Evolutionary conservation across 805 yeast genomes (phyloP), one percentile per base, ranked within the genome.

Genomic region (Zygotorulaspora florentina): DNA sequence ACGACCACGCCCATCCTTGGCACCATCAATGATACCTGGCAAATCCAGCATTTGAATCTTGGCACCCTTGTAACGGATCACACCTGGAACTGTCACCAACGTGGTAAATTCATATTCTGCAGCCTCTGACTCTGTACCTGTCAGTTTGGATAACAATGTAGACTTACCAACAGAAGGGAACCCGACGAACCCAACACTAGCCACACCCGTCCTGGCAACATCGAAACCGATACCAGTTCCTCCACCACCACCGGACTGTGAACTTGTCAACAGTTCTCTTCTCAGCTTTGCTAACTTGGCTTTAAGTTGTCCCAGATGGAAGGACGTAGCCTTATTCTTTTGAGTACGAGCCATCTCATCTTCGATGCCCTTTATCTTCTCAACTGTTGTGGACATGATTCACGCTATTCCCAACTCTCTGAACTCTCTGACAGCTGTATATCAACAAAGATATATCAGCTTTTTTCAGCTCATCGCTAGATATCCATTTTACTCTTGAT

Each of bases 81-180:
- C 87, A 68, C 99, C 98, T 0, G 98, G 98, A 46, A 93, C 98
- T 0, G 99, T 91, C 23, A 97, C 93, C 63, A 93, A 77, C 0
- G 99, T 93, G 23, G 99, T 93, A 73, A 93, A 93, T 69, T 93
- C 99, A 64, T 91, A 91, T 5, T 88, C 98, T 9, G 98, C 97
- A n/a, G 85, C 96, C 68, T 91, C 99, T 1, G 96, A 85, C 63
- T 88, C 95, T 2, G 96, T 90, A 52, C 99, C 98, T 0, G 99
- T 93, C 40, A 93, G 71, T 66, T 87, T 85, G 25, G 87, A 81
- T 55, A 93, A 76, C 48, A 93, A 70, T 1, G 99, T 93, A 8
- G 87, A 81, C 60, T 86, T 86, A 51, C 77, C 77, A 26, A 93
- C 99, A 1, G 98, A 90, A 1, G 99, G 99, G 65, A 93, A 93